These are phyloP conservation scores for Penicillium sp. DNA, from an alignment of 2,329 filamentous ascomycete genomes.

Conservation along the genomic window DNA sequence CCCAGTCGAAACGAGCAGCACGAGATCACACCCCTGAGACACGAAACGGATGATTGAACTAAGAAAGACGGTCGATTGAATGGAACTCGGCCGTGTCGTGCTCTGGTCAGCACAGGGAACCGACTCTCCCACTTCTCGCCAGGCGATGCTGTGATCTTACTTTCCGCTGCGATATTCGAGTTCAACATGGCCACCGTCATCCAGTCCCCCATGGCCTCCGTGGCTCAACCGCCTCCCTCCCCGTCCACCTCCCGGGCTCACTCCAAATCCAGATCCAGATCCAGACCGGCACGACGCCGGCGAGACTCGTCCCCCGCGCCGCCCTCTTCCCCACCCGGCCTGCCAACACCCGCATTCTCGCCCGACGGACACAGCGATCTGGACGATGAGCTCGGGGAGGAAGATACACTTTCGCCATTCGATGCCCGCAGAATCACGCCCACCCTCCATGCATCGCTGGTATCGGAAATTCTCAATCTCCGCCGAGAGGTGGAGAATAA, in stretches of 20 bases:
- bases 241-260: constrained; percentile 48
- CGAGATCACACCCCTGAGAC: neutral
- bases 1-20: neutral
- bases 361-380: constrained; percentile 40
- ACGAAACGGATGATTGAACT: constrained; percentile 22
- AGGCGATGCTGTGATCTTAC: constrained; percentile 22
- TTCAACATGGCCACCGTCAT: constrained; percentile 35
- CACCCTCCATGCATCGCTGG: constrained; percentile 88
- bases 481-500: constrained; percentile 91
- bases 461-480: constrained; percentile 87
- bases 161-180: constrained; percentile 7
- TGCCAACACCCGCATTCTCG: constrained; percentile 49
- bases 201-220: constrained; percentile 59
- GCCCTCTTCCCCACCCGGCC: constrained; percentile 62
- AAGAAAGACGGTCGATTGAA: constrained; percentile 21
- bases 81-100: constrained; percentile 23
- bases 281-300: constrained; percentile 63
- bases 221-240: constrained; percentile 65
- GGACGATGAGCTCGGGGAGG: constrained; percentile 24
- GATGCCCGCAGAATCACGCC: constrained; percentile 94
- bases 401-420: constrained; percentile 73
- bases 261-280: constrained; percentile 41
- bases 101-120: constrained; percentile 27
- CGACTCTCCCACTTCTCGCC: constrained; percentile 8
- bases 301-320: constrained; percentile 67